phyloP scores from a whole-genome alignment of 805 yeast species.

The Saturnispora zaruensis region DNA sequence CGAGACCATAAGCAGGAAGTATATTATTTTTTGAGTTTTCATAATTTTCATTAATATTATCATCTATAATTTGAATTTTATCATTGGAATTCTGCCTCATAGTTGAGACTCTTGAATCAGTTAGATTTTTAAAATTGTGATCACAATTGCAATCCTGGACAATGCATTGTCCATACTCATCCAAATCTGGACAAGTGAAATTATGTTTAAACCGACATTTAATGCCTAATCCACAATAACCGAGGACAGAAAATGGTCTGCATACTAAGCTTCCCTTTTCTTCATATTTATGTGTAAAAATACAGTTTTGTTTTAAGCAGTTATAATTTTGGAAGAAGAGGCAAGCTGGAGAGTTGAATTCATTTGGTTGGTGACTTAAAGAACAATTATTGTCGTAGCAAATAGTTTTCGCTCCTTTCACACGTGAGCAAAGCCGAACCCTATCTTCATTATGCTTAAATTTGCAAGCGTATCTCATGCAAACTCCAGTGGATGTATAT shows the following conservation, averaged over 20 bases:
- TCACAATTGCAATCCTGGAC: conserved; percentile 44
- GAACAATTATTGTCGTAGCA: conserved; percentile 45
- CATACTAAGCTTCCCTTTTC: conserved; percentile 37
- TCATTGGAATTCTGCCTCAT: neutral
- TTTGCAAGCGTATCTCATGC: neutral
- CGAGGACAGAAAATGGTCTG: conserved; percentile 57
- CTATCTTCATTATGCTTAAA: conserved; percentile 25
- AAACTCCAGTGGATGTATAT: neutral
- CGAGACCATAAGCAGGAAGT: conserved; percentile 28
- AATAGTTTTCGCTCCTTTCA: conserved; percentile 31
- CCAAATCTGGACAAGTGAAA: conserved; percentile 64
- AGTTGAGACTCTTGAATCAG: neutral
- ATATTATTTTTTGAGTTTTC: conserved; percentile 8
- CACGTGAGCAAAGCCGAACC: conserved; percentile 45
- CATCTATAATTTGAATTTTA: neutral
- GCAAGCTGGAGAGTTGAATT: conserved; percentile 57
- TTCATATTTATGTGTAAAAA: conserved; percentile 41
- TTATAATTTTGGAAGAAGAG: conserved; percentile 37
- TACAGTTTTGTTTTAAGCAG: conserved; percentile 44
- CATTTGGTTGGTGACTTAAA: conserved; percentile 47
- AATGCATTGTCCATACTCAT: conserved; percentile 51
- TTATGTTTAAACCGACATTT: conserved; percentile 49
- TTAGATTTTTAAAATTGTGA: conserved; percentile 31
- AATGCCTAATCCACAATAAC: conserved; percentile 58
- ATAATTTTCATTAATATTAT: neutral